Evolutionary conservation across 805 yeast species (phyloP).

Genomic region (Ogataea pilisensis): DNA sequence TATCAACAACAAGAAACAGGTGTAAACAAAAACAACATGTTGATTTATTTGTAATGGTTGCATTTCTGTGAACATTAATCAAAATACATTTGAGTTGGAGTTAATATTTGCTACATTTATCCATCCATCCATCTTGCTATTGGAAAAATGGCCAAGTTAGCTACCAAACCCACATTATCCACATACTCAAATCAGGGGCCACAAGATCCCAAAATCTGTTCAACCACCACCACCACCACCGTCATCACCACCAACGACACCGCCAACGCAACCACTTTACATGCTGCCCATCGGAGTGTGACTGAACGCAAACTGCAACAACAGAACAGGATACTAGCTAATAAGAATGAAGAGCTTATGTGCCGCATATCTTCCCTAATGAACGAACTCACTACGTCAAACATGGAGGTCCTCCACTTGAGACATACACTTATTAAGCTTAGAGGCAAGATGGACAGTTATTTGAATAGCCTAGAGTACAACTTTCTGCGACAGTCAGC

Average conservation of each 20-base stretch:
- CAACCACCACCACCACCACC: too few relatives aligned
- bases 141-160: slow-evolving; percentile 22
- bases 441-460: slow-evolving; percentile 8
- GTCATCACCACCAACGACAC: too few relatives aligned
- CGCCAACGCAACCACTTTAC: slow-evolving; percentile 2
- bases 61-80: too few relatives aligned
- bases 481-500: slow-evolving; percentile 11
- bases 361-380: slow-evolving; percentile 51
- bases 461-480: slow-evolving; percentile 7
- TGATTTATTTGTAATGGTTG: too few relatives aligned
- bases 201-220: slow-evolving; percentile 6
- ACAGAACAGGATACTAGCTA: slow-evolving; percentile 61
- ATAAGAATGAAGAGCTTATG: slow-evolving; percentile 50
- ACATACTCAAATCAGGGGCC: slow-evolving; percentile 8
- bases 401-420: slow-evolving; percentile 26
- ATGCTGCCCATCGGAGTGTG: slow-evolving; percentile 11
- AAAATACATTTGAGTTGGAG: too few relatives aligned
- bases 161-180: slow-evolving; percentile 13
- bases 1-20: too few relatives aligned
- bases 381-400: slow-evolving; percentile 31
- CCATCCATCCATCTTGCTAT: too few relatives aligned
- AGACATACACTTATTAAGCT: slow-evolving; percentile 19
- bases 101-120: too few relatives aligned
- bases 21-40: too few relatives aligned
- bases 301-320: slow-evolving; percentile 28